Conservation (phyloP, 306 rosid species). For the Fagus crenata region DNA sequence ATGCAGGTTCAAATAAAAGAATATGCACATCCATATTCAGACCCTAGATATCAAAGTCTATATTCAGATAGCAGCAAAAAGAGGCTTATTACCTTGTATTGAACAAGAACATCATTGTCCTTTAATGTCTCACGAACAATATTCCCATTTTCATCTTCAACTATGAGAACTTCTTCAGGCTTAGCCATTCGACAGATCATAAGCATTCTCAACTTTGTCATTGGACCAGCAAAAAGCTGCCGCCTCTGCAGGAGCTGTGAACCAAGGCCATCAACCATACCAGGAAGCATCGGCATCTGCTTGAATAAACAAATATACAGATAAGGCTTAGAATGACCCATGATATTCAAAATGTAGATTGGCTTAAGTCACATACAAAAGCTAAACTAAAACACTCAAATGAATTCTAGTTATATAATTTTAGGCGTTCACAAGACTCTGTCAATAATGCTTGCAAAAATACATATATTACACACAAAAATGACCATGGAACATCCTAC, state of each 20-base stretch:
- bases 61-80: slow-evolving; percentile 3
- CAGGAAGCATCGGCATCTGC: slow-evolving; percentile 73
- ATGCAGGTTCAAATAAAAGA: background rate
- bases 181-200: slow-evolving; percentile 99
- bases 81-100: slow-evolving; percentile 68
- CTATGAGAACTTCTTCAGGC: slow-evolving; percentile 98
- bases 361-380: background rate
- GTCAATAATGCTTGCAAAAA: background rate
- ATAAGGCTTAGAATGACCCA: background rate
- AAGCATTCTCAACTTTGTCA: slow-evolving; percentile 96
- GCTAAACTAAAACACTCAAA: background rate
- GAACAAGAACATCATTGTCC: slow-evolving; percentile 99
- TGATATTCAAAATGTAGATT: background rate
- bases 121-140: slow-evolving; percentile 97
- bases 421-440: too few species aligned
- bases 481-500: background rate
- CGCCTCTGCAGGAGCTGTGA: slow-evolving; percentile 77
- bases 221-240: slow-evolving; percentile 75
- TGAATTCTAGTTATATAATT: background rate
- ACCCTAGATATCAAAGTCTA: background rate
- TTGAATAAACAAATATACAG: slow-evolving; percentile 16
- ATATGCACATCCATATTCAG: background rate
- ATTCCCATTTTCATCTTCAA: slow-evolving; percentile 98
- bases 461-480: background rate
- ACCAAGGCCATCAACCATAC: slow-evolving; percentile 86